Evolutionary conservation across 2,329 filamentous ascomycete species (phyloP).

Genomic region (Penicillium sp.): DNA sequence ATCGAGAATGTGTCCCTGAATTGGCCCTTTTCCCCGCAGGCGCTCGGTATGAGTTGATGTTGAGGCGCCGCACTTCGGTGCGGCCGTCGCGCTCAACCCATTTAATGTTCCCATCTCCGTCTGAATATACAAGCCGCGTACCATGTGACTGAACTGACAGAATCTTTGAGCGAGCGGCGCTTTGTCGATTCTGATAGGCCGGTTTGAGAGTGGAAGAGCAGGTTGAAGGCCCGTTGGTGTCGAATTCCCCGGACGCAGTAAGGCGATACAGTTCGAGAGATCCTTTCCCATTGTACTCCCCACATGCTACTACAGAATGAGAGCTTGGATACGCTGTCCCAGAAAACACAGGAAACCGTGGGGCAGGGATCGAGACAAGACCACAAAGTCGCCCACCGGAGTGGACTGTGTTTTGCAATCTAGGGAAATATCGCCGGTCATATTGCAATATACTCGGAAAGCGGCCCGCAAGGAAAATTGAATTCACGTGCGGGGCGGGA

Average conservation of each 20-base stretch:
- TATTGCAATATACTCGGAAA: slow-evolving; percentile 90
- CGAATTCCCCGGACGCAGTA: slow-evolving; percentile 35
- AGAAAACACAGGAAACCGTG: slow-evolving; percentile 54
- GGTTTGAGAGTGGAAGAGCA: slow-evolving; percentile 33
- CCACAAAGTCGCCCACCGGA: slow-evolving; percentile 81
- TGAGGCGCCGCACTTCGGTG: slow-evolving; percentile 59
- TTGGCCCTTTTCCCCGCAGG: not conserved
- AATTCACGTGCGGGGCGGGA: slow-evolving; percentile 67
- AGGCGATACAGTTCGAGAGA: slow-evolving; percentile 79
- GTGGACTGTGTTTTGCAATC: slow-evolving; percentile 76
- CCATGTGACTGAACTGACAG: slow-evolving; percentile 83
- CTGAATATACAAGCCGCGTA: slow-evolving; percentile 78
- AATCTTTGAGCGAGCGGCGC: slow-evolving; percentile 78
- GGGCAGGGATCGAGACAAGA: slow-evolving; percentile 66
- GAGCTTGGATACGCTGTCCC: slow-evolving; percentile 54
- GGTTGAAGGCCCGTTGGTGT: slow-evolving; percentile 30
- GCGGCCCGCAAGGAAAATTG: slow-evolving; percentile 86
- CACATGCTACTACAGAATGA: slow-evolving; percentile 77
- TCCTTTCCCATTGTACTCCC: slow-evolving; percentile 90
- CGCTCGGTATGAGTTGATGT: slow-evolving; percentile 56
- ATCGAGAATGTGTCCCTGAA: not conserved
- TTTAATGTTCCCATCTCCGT: slow-evolving; percentile 81
- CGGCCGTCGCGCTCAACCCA: slow-evolving; percentile 88
- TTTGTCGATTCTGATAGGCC: slow-evolving; percentile 78
- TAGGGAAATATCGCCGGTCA: slow-evolving; percentile 83